These are phyloP conservation scores for Globisporangium paroecandrum DNA, from an alignment of 352 stramenopile species.

Conservation along the genomic window DNA sequence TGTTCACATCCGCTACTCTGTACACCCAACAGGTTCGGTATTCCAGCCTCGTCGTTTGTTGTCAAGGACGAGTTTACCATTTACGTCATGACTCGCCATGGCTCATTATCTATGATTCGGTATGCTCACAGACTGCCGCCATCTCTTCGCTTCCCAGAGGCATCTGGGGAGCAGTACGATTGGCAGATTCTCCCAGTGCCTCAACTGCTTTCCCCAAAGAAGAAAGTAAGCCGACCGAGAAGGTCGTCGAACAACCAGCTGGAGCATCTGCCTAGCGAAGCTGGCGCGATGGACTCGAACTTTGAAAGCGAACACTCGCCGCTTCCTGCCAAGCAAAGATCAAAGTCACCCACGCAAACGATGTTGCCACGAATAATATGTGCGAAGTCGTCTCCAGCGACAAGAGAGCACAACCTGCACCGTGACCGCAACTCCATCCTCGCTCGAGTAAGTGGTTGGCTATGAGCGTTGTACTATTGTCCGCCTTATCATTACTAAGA, in stretches of 20 bases:
- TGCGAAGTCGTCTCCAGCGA: slow-evolving; percentile 13
- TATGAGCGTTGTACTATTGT: too few species aligned
- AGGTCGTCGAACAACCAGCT: slow-evolving; percentile 10
- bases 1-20: slow-evolving; percentile 49
- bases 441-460: slow-evolving; percentile 22
- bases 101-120: neutral
- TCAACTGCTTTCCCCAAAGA: slow-evolving; percentile 8
- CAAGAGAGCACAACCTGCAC: slow-evolving; percentile 28
- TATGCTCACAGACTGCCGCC: slow-evolving; percentile 35
- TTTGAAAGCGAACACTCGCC: neutral
- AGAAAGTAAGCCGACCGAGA: neutral
- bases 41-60: neutral
- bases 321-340: neutral
- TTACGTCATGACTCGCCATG: too few species aligned
- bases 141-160: slow-evolving; percentile 31
- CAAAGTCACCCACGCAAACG: neutral
- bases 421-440: slow-evolving; percentile 34
- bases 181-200: slow-evolving; percentile 29
- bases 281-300: neutral
- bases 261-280: neutral
- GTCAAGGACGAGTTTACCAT: neutral
- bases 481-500: too few species aligned
- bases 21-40: slow-evolving; percentile 42
- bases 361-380: neutral
- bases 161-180: slow-evolving; percentile 24